Percentiles rank a stretch among this genome's conserved stretches.
These are phyloP conservation scores for Dactylellina drechsleri DNA, from an alignment of 2,329 filamentous ascomycete species.

Conservation along the genomic window DNA sequence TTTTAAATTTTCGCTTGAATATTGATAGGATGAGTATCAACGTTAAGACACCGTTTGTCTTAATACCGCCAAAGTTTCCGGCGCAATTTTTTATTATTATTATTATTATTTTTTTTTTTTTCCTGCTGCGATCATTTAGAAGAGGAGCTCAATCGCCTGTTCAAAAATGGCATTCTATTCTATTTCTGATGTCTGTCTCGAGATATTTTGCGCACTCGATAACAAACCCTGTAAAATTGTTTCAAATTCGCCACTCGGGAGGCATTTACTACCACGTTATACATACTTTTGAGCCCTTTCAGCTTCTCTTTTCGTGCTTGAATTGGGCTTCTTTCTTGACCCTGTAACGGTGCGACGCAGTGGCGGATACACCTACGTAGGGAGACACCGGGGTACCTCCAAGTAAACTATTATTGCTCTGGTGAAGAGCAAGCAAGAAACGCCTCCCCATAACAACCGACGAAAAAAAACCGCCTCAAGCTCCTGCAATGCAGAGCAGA, in stretches of 20 bases:
- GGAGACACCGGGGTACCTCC: not conserved
- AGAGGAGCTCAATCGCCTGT: constrained; percentile 50
- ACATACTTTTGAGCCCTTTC: constrained; percentile 7
- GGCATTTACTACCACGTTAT: constrained; percentile 31
- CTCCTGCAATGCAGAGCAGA: not conserved
- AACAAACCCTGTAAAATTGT: constrained; percentile 46
- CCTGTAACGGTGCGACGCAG: constrained; percentile 12
- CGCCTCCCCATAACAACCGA: constrained; percentile 7
- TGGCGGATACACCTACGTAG: constrained; percentile 37
- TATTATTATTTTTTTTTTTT: constrained; percentile 50
- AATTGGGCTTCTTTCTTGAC: constrained; percentile 4
- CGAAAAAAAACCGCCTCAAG: constrained; percentile 18
- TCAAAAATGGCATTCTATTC: constrained; percentile 30
- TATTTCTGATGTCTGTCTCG: constrained; percentile 52
- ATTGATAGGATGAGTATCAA: constrained; percentile 37
- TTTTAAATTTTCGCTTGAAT: constrained; percentile 19
- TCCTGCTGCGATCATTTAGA: constrained; percentile 36
- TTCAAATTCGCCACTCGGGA: constrained; percentile 54
- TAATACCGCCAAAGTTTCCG: constrained; percentile 54
- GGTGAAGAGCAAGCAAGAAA: not conserved
- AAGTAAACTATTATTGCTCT: not conserved
- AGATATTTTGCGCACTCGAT: constrained; percentile 46
- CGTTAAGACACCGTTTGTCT: constrained; percentile 46
- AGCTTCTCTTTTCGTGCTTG: constrained; percentile 41
- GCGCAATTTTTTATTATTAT: too few relatives aligned